These are phyloP conservation scores for Persicaria maculosa DNA, from an alignment of 148 eudicot genomes.

Conservation along the genomic window DNA sequence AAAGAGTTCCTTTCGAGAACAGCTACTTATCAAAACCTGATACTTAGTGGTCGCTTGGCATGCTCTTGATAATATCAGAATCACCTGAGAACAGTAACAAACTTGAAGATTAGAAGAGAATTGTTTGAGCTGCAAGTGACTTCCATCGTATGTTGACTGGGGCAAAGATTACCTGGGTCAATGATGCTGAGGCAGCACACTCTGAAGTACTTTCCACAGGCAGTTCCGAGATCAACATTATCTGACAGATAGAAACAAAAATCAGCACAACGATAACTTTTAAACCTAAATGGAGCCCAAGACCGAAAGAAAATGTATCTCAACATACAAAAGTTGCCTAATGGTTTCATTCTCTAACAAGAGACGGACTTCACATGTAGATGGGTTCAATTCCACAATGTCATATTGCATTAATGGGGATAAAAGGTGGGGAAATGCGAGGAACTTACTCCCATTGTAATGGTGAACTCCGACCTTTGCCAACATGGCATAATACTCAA, in stretches of 20 bases:
- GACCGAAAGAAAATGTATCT: not conserved
- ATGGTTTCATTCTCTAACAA: not conserved
- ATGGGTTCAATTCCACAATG: no score
- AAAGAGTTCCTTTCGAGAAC: not conserved
- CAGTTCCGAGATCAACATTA: conserved; percentile 67
- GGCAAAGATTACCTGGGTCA: conserved; percentile 30
- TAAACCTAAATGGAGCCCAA: not conserved
- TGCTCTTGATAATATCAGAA: conserved; percentile 60
- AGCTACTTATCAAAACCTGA: not conserved
- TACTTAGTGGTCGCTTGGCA: conserved; percentile 40
- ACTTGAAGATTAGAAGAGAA: no score
- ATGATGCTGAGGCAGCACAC: conserved; percentile 61
- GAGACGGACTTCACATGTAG: not conserved
- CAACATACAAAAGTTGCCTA: not conserved
- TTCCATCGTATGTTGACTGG: not conserved
- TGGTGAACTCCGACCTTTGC: conserved; percentile 86
- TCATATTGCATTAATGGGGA: not conserved
- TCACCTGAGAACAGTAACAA: conserved; percentile 30
- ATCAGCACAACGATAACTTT: not conserved
- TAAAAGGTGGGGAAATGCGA: not conserved
- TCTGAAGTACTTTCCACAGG: conserved; percentile 61
- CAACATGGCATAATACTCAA: conserved; percentile 92
- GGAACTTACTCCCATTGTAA: conserved; percentile 76
- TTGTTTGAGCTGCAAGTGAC: no score
- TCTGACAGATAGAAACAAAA: conserved; percentile 20